phyloP scores from a whole-genome alignment of 2,329 filamentous ascomycete genomes.

The Podosphaera aphanis region DNA sequence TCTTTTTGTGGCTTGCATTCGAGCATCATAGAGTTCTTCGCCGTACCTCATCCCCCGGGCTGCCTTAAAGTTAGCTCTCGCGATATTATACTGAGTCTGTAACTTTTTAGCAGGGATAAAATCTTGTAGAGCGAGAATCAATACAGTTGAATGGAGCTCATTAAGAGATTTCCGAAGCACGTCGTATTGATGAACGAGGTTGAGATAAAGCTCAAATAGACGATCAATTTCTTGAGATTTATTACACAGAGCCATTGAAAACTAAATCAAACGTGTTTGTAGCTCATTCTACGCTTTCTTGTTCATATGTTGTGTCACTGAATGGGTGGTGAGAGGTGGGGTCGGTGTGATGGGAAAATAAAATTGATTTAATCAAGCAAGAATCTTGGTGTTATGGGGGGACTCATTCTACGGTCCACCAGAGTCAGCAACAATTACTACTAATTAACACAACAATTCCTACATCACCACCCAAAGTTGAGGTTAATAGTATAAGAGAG shows the following conservation, averaged over 20 bases:
- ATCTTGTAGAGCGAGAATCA: background rate
- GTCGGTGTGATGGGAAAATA: too few species aligned
- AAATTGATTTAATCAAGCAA: too few species aligned
- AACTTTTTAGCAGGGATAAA: background rate
- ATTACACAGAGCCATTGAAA: background rate
- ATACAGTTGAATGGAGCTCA: constrained; percentile 27
- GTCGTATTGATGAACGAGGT: constrained; percentile 43
- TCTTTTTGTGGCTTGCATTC: constrained; percentile 38
- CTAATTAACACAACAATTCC: too few species aligned
- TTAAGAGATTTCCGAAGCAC: constrained; percentile 30
- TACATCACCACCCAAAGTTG: too few species aligned
- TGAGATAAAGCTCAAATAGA: constrained; percentile 41
- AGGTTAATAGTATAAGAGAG: too few species aligned
- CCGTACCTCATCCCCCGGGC: constrained; percentile 41
- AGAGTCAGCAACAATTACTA: too few species aligned
- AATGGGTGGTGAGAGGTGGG: too few species aligned
- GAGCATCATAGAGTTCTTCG: constrained; percentile 45
- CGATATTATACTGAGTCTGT: constrained; percentile 20
- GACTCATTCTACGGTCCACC: too few species aligned
- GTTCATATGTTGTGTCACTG: too few species aligned
- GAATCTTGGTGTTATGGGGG: too few species aligned
- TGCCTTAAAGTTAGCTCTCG: constrained; percentile 55
- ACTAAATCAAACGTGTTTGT: background rate
- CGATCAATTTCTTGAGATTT: constrained; percentile 26
- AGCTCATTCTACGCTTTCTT: too few species aligned